A percentile compares a stretch with the other conserved stretches of the same genome.
phyloP scores from a whole-genome alignment of 495 filamentous ascomycete species.

The Parathielavia appendiculata region DNA sequence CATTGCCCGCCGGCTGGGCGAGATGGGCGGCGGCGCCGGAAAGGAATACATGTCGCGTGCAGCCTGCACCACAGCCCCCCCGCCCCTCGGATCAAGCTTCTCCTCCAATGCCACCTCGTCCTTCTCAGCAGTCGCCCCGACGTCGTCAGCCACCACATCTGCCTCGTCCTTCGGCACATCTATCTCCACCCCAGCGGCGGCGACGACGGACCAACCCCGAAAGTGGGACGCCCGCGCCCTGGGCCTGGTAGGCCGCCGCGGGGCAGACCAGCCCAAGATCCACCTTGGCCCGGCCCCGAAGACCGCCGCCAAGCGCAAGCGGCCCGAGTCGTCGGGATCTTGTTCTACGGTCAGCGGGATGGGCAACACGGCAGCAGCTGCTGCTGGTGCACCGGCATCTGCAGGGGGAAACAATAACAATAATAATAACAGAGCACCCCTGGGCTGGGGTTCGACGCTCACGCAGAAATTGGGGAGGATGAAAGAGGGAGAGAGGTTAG shows the following conservation, averaged over 20 bases:
- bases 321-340: conserved; percentile 39
- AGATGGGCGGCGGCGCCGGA: conserved; percentile 60
- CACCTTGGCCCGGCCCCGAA: conserved; percentile 56
- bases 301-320: conserved; percentile 65
- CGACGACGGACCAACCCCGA: background rate
- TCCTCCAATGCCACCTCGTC: conserved; percentile 15
- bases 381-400: background rate
- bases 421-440: conserved; percentile 14
- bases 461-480: conserved; percentile 46
- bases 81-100: conserved; percentile 9
- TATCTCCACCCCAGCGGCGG: background rate
- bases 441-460: conserved; percentile 49
- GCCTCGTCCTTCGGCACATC: conserved; percentile 8
- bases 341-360: conserved; percentile 21
- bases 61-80: background rate
- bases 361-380: background rate
- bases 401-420: background rate
- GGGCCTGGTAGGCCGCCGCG: conserved; percentile 53
- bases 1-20: conserved; percentile 63
- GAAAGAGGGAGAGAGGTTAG: conserved; percentile 47
- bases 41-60: conserved; percentile 66
- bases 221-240: conserved; percentile 47
- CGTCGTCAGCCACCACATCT: conserved; percentile 16
- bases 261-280: conserved; percentile 46
- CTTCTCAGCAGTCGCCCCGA: conserved; percentile 12